Conservation (phyloP, 768 basidiomycete genomes). For the Termitomyces sp. region DNA sequence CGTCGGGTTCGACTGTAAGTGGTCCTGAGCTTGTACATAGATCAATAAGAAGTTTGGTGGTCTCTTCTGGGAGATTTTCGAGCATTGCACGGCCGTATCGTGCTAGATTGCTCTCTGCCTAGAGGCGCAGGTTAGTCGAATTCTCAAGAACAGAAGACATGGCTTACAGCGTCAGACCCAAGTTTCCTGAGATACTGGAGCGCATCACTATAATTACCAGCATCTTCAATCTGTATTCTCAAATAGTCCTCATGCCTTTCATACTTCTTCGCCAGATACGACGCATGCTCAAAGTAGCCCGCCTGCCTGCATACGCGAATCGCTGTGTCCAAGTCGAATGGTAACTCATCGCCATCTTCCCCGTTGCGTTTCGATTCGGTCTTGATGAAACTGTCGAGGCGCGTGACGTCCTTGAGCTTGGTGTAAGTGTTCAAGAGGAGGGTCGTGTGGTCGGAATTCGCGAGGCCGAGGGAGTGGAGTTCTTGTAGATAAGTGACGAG, state of each 20-base stretch:
- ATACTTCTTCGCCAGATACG: constrained; percentile 90
- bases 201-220: constrained; percentile 77
- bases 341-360: constrained; percentile 63
- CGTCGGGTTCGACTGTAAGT: constrained; percentile 38
- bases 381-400: constrained; percentile 90
- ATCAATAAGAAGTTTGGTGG: constrained; percentile 88
- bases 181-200: constrained; percentile 75
- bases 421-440: constrained; percentile 96
- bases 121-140: not conserved
- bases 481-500: constrained; percentile 96
- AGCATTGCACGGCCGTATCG: constrained; percentile 88
- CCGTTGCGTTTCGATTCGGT: constrained; percentile 63
- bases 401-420: constrained; percentile 87
- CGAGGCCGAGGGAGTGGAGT: constrained; percentile 82
- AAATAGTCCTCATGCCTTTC: constrained; percentile 91
- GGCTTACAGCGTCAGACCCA: constrained; percentile 73
- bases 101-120: constrained; percentile 86
- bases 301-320: constrained; percentile 96
- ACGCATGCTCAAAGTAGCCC: constrained; percentile 93
- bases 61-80: constrained; percentile 77
- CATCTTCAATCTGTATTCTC: constrained; percentile 92
- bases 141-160: constrained; percentile 10
- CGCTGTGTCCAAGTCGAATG: constrained; percentile 96
- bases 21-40: constrained; percentile 73
- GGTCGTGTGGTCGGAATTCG: constrained; percentile 96